Evolutionary conservation across 2,329 filamentous ascomycete genomes (phyloP), one percentile per base, ranked within the genome.

Genomic region (Beauveria caledonica): DNA sequence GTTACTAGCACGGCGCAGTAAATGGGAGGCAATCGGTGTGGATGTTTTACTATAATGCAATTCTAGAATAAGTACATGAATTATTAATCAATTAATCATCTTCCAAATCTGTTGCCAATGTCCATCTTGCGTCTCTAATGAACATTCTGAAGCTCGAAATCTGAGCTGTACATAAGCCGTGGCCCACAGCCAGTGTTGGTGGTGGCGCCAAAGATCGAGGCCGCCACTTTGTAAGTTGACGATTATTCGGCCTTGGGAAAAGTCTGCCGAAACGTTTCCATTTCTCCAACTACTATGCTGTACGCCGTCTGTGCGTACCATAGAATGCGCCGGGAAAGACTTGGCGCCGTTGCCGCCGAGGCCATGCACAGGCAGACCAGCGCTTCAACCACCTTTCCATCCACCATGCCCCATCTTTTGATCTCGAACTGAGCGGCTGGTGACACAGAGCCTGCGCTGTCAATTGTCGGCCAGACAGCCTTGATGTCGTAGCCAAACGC

Each of bases 241-340:
- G 1, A n/a, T 15, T 19, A 36, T 36, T 15, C 3, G 3, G 50
- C 19, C 19, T 8, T 13, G 7, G 55, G 55, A 13, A 52, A 51
- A 42, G 33, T 5, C 8, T n/a, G 15, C 3, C 8, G 5, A 13
- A 52, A 54, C 3, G 60, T 59, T 5, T 62, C 60, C 13, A 61
- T 61, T 60, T 72, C 69, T 6, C 70, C 71, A 13, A 63, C 59
- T 5, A 54, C 45, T 10, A 73, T 69, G 11, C 62, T 63, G 55
- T 71, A 71, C 1, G 62, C 60, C 9, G 63, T 63, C 0, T 53
- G 49, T 1, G 65, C 65, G 46, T 70, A 71, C 1, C 46, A 17
- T 7, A 51, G 13, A 7, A 58, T 58, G 33, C 23, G 23, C 23
- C n/a, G 5, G 11, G 36, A 33, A 9, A 58, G 36, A 10, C 40